These are phyloP conservation scores for Hypoxylon sp. DNA, from an alignment of 2,329 filamentous ascomycete genomes.

Conservation along the genomic window DNA sequence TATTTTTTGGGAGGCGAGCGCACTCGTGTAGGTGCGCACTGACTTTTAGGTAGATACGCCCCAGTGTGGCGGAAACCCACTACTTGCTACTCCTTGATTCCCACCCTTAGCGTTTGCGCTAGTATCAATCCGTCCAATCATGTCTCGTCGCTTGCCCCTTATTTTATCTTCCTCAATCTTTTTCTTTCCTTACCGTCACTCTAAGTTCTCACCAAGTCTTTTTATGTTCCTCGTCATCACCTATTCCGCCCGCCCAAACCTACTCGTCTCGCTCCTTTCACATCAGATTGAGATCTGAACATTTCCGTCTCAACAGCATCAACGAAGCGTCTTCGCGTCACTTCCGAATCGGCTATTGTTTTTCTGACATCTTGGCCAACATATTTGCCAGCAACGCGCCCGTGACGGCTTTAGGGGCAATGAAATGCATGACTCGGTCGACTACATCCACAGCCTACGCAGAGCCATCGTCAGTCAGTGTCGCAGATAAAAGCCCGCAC, in stretches of 20 bases:
- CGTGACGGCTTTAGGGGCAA: constrained; percentile 15
- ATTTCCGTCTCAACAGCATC: constrained; percentile 3
- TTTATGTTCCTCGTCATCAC: constrained; percentile 45
- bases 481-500: constrained; percentile 42
- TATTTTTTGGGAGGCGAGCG: constrained; percentile 63
- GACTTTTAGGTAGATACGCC: constrained; percentile 51
- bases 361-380: neutral
- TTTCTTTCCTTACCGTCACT: constrained; percentile 48
- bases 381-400: neutral
- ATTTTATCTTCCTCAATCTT: constrained; percentile 51
- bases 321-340: neutral
- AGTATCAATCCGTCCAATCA: constrained; percentile 49
- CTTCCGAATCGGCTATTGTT: neutral
- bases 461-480: constrained; percentile 44
- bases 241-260: constrained; percentile 29
- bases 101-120: constrained; percentile 50
- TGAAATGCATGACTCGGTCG: constrained; percentile 52
- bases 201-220: constrained; percentile 52
- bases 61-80: constrained; percentile 54
- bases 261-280: constrained; percentile 11
- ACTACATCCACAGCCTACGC: constrained; percentile 42
- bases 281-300: neutral
- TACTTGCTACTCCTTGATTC: constrained; percentile 50
- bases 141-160: constrained; percentile 43
- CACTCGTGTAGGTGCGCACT: constrained; percentile 49